phyloP scores from a whole-genome alignment of 164 flowering plant species.

The Stephania yunnanensis region DNA sequence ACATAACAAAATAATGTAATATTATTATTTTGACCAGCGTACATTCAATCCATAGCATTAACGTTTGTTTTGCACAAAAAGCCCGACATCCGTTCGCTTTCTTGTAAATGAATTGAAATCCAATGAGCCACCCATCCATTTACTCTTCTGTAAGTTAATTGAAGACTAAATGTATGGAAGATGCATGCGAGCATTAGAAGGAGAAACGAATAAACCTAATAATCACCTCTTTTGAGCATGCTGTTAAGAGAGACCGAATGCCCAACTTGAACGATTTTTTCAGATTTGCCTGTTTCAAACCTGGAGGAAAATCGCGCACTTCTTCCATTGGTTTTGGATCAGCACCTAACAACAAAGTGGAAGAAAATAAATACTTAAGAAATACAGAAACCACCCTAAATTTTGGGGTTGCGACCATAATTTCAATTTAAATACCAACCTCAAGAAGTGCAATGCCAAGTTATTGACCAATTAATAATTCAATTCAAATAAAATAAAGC shows the following conservation, averaged over 20 bases:
- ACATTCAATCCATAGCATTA: background rate
- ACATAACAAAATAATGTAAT: too few relatives aligned
- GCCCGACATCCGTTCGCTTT: background rate
- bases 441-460: too few relatives aligned
- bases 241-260: constrained; percentile 42
- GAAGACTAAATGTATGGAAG: background rate
- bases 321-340: constrained; percentile 16
- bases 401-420: too few relatives aligned
- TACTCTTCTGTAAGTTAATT: too few relatives aligned
- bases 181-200: too few relatives aligned
- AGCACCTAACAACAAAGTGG: background rate
- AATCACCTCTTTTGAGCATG: constrained; percentile 51
- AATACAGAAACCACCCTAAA: background rate
- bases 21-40: background rate
- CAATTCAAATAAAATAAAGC: background rate
- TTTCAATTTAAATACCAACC: too few relatives aligned
- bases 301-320: constrained; percentile 17
- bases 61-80: background rate
- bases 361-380: background rate
- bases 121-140: background rate
- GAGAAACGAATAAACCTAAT: background rate
- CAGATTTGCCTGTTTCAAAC: constrained; percentile 36
- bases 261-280: constrained; percentile 47
- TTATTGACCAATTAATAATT: background rate
- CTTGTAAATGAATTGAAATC: background rate